Evolutionary conservation across 805 yeast genomes (phyloP).

Genomic region (Candida broadrunensis): DNA sequence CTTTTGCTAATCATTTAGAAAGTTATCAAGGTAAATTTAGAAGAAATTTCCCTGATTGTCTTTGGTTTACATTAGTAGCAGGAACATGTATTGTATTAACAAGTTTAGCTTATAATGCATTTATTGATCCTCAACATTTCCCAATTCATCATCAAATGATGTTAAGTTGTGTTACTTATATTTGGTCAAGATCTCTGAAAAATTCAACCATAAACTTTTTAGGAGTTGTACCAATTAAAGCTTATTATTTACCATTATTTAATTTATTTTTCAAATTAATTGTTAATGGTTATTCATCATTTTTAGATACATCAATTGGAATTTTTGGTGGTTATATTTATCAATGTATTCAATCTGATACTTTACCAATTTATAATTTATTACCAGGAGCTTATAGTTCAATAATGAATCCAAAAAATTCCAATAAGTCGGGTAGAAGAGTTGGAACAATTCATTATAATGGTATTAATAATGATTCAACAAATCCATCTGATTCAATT

Average conservation of each 20-base stretch:
- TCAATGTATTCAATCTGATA: constrained; percentile 59
- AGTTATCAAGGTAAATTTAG: constrained; percentile 41
- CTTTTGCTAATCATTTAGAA: constrained; percentile 56
- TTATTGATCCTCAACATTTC: constrained; percentile 17
- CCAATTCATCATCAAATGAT: constrained; percentile 35
- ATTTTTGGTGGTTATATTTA: constrained; percentile 56
- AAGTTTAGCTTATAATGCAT: constrained; percentile 24
- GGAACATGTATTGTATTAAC: constrained; percentile 44
- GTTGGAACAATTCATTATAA: constrained; percentile 25
- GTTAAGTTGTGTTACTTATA: constrained; percentile 53
- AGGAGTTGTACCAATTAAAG: constrained; percentile 50
- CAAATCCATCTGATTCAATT: constrained; percentile 13
- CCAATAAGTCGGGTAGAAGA: constrained; percentile 10
- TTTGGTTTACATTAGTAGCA: constrained; percentile 50
- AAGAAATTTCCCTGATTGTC: constrained; percentile 51
- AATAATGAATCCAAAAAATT: constrained; percentile 2
- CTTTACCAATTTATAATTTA: constrained; percentile 42
- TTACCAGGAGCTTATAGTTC: constrained; percentile 27
- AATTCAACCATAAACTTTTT: constrained; percentile 53
- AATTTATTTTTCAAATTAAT: constrained; percentile 32
- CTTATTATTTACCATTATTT: constrained; percentile 51
- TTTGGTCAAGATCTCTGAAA: constrained; percentile 60
- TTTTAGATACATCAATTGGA: constrained; percentile 46
- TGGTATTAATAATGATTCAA: constrained; percentile 3
- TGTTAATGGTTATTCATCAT: constrained; percentile 39